These are phyloP conservation scores for Fusarium scirpi DNA, from an alignment of 2,329 filamentous ascomycete genomes.

Conservation along the genomic window DNA sequence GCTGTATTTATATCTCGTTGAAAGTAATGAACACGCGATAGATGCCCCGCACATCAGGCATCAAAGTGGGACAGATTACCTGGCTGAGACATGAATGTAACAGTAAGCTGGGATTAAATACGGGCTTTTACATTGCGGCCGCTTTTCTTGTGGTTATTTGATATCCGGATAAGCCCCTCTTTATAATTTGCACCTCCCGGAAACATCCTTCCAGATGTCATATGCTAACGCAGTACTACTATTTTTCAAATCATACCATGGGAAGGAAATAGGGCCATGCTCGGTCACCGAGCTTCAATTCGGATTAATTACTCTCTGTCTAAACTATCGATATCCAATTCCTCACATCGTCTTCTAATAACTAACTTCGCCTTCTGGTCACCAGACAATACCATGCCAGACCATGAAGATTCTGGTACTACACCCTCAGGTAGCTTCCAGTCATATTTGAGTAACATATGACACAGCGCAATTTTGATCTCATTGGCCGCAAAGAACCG, in stretches of 20 bases:
- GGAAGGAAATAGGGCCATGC: too few species aligned
- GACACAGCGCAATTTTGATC: slow-evolving; percentile 63
- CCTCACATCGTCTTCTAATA: background rate
- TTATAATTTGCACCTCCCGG: background rate
- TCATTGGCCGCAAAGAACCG: slow-evolving; percentile 66
- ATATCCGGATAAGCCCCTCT: slow-evolving; percentile 1
- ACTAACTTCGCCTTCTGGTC: background rate
- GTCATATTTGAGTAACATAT: slow-evolving; percentile 64
- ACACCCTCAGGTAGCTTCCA: slow-evolving; percentile 12
- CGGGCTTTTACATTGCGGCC: too few species aligned
- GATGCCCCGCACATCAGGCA: background rate
- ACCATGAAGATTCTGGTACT: background rate
- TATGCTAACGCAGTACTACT: too few species aligned
- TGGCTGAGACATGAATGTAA: background rate
- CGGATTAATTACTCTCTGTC: background rate
- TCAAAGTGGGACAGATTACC: accelerated
- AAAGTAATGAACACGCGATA: background rate
- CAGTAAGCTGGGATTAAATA: background rate
- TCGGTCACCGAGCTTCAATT: background rate
- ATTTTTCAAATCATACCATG: too few species aligned
- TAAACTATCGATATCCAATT: slow-evolving; percentile 5
- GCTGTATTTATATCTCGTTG: background rate
- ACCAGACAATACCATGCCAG: background rate
- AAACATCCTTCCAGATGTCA: background rate
- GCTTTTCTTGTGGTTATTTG: background rate